Conservation (phyloP, 1,139 yeast genomes). For the Suhomyces coccinellae region DNA sequence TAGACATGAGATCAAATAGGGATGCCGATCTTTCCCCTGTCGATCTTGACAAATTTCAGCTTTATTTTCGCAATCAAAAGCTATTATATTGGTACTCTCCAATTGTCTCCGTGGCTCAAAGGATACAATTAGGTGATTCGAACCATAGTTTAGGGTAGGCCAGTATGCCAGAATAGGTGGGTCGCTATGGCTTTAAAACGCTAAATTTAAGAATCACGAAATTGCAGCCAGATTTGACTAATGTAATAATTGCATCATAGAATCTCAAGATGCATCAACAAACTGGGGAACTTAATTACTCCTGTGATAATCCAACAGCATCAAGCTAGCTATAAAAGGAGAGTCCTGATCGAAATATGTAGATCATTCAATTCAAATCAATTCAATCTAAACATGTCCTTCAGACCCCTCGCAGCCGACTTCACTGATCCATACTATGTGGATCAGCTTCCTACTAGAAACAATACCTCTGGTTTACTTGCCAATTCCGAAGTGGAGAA, state of each 20-base stretch:
- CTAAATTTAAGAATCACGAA: background rate
- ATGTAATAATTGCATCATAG: background rate
- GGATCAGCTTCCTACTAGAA: slow-evolving; percentile 5
- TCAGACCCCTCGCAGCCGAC: slow-evolving; percentile 15
- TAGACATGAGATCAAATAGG: too few species aligned
- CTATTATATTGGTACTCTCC: background rate
- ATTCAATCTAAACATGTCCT: slow-evolving; percentile 5
- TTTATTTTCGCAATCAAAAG: too few species aligned
- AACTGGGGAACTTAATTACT: background rate
- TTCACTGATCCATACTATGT: slow-evolving; percentile 14
- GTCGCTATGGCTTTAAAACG: slow-evolving; percentile 3
- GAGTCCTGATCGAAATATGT: background rate
- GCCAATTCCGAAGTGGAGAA: slow-evolving; percentile 12
- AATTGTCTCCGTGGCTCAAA: background rate
- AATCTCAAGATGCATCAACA: background rate
- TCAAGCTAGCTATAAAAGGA: background rate
- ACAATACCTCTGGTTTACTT: slow-evolving; percentile 3
- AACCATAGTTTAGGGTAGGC: background rate
- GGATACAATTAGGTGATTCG: background rate
- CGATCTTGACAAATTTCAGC: too few species aligned
- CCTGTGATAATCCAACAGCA: background rate
- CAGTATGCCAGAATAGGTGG: background rate
- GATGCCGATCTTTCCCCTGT: too few species aligned
- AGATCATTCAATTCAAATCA: background rate
- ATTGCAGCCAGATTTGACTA: background rate